Conservation (phyloP, 176 grass and related monocot species). For the Oryza meyeriana region DNA sequence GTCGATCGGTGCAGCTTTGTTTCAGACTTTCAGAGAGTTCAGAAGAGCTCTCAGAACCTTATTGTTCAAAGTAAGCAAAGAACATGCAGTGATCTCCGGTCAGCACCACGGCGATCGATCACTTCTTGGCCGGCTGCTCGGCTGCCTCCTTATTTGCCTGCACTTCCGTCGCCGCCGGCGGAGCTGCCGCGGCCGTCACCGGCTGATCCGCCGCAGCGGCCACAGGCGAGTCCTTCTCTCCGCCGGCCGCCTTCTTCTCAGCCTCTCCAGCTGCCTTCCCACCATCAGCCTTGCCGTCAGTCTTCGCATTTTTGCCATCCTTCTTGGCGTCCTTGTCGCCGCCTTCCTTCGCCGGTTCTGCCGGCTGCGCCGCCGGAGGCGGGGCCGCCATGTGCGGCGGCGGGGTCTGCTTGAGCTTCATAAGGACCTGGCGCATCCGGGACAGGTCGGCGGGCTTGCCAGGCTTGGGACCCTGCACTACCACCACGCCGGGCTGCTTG, state of each 20-base stretch:
- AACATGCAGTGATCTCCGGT: neutral
- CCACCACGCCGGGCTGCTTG: conserved; percentile 42
- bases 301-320: neutral
- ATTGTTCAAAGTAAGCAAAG: neutral
- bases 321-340: conserved; percentile 24
- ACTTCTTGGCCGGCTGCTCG: conserved; percentile 18
- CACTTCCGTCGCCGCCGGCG: neutral
- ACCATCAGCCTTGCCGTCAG: conserved; percentile 7
- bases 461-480: conserved; percentile 63
- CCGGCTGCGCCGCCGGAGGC: neutral
- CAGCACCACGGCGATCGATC: neutral
- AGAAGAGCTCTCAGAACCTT: too few species aligned
- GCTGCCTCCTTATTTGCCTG: neutral
- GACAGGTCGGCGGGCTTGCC: conserved; percentile 72
- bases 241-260: neutral
- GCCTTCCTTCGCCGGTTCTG: neutral
- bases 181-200: neutral
- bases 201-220: neutral
- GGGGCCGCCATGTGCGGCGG: conserved; percentile 61
- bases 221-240: too few species aligned
- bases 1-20: neutral
- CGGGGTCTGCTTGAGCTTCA: conserved; percentile 57
- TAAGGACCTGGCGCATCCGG: conserved; percentile 59
- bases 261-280: neutral
- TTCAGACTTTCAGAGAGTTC: too few species aligned